These are phyloP conservation scores for Aureoboletus auriporus DNA, from an alignment of 768 basidiomycete genomes.

Conservation along the genomic window DNA sequence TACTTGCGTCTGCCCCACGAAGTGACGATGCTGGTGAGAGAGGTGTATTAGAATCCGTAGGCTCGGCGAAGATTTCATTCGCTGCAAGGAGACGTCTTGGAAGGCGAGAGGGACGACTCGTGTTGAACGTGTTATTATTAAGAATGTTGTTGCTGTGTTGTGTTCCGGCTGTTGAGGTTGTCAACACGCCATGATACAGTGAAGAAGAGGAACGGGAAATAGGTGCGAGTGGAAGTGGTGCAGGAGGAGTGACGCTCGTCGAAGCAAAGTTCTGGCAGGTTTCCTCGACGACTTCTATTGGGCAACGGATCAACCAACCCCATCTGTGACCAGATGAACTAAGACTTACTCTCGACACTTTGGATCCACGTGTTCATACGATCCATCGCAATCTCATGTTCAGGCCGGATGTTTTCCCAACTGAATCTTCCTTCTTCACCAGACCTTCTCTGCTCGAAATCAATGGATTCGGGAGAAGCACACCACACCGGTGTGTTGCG, in stretches of 20 bases:
- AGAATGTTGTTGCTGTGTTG: slow-evolving; percentile 6
- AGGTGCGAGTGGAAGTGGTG: slow-evolving; percentile 61
- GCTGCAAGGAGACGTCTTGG: slow-evolving; percentile 62
- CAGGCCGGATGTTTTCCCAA: slow-evolving; percentile 32
- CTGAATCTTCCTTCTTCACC: slow-evolving; percentile 31
- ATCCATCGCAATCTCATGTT: slow-evolving; percentile 39
- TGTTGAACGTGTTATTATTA: slow-evolving; percentile 4
- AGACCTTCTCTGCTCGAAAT: slow-evolving; percentile 31
- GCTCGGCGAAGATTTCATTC: slow-evolving; percentile 62
- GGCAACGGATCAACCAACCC: not conserved
- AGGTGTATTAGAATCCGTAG: slow-evolving; percentile 11
- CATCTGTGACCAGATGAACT: not conserved
- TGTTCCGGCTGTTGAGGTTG: slow-evolving; percentile 25
- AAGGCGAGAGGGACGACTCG: slow-evolving; percentile 39
- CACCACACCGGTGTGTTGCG: slow-evolving; percentile 29
- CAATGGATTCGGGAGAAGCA: slow-evolving; percentile 27
- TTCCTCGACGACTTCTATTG: slow-evolving; percentile 75
- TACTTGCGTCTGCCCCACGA: slow-evolving; percentile 12
- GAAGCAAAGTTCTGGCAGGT: slow-evolving; percentile 71
- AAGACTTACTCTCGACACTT: slow-evolving; percentile 72
- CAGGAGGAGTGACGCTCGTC: slow-evolving; percentile 43
- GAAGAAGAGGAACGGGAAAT: slow-evolving; percentile 50
- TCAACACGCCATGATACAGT: slow-evolving; percentile 29
- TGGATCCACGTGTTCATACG: slow-evolving; percentile 80
- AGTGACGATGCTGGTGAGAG: slow-evolving; percentile 16